Evolutionary conservation across 2,329 filamentous ascomycete genomes (phyloP).

Genomic region (Penicillium psychrosexuale): DNA sequence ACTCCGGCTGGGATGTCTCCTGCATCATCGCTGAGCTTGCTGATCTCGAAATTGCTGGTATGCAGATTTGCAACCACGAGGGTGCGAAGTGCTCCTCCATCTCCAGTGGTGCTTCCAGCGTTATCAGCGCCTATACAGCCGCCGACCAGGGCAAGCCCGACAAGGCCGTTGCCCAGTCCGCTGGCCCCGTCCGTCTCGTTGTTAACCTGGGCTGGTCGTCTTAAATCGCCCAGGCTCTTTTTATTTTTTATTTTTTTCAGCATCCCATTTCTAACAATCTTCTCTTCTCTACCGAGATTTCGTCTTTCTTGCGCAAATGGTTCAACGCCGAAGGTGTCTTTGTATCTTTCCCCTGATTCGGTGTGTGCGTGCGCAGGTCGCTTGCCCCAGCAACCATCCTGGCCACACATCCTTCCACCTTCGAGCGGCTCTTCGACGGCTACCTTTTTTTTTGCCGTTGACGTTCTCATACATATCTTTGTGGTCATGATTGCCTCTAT

Average conservation of each 20-base stretch:
- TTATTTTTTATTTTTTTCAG: neutral
- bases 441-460: neutral
- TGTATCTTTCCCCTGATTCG: conserved; percentile 3
- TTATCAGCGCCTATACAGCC: conserved; percentile 36
- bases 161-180: conserved; percentile 28
- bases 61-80: conserved; percentile 35
- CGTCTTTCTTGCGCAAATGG: conserved; percentile 18
- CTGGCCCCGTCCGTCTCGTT: conserved; percentile 33
- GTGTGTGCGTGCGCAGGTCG: conserved; percentile 12
- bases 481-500: conserved; percentile 14
- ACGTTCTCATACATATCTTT: conserved; percentile 18
- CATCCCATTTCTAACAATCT: conserved; percentile 8
- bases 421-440: conserved; percentile 9
- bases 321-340: conserved; percentile 8
- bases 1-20: conserved; percentile 43
- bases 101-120: conserved; percentile 15
- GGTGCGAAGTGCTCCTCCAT: conserved; percentile 34
- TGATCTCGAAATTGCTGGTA: conserved; percentile 32
- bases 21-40: conserved; percentile 35
- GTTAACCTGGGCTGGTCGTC: conserved; percentile 32
- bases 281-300: conserved; percentile 8
- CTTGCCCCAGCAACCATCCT: conserved; percentile 3
- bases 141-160: conserved; percentile 26
- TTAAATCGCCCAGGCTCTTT: conserved; percentile 1
- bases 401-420: conserved; percentile 6